phyloP scores from a whole-genome alignment of 2,329 filamentous ascomycete species.

The Penicillium occitanis region DNA sequence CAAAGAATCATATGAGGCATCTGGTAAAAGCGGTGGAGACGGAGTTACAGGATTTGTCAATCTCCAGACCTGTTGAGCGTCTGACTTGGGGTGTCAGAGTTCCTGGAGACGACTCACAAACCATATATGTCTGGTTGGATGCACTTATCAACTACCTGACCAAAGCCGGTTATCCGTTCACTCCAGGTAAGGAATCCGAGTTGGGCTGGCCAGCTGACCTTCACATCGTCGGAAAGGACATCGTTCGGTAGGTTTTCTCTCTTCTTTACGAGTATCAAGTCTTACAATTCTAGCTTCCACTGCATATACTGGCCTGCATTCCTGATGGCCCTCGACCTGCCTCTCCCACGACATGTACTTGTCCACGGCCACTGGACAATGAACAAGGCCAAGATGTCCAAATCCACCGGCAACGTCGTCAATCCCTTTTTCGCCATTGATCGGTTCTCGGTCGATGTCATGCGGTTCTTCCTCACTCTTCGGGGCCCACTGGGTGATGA shows the following conservation, averaged over 20 bases:
- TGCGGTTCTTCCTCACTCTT: slow-evolving; percentile 85
- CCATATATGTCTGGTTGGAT: slow-evolving; percentile 98
- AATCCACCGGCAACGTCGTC: slow-evolving; percentile 91
- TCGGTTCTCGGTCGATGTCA: slow-evolving; percentile 79
- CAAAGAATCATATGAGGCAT: slow-evolving; percentile 61
- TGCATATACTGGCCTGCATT: slow-evolving; percentile 98
- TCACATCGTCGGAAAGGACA: slow-evolving; percentile 95
- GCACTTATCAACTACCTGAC: slow-evolving; percentile 93
- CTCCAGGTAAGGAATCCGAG: slow-evolving; percentile 60
- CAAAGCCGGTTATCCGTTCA: slow-evolving; percentile 76
- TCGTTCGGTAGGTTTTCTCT: slow-evolving; percentile 60
- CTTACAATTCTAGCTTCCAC: slow-evolving; percentile 63
- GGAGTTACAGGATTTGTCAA: slow-evolving; percentile 81
- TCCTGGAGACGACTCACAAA: slow-evolving; percentile 79
- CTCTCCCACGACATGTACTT: slow-evolving; percentile 74
- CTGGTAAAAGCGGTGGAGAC: slow-evolving; percentile 59
- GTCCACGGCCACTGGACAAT: slow-evolving; percentile 97
- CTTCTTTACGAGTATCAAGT: neutral
- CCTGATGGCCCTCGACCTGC: slow-evolving; percentile 80
- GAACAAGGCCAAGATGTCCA: slow-evolving; percentile 90
- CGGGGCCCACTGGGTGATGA: slow-evolving; percentile 77
- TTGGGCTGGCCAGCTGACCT: slow-evolving; percentile 86
- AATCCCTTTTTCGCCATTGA: slow-evolving; percentile 91
- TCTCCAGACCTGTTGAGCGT: slow-evolving; percentile 77
- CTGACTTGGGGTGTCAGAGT: slow-evolving; percentile 87